These are phyloP conservation scores for Aspergillus sp. DNA, from an alignment of 2,329 filamentous ascomycete species.

Conservation along the genomic window DNA sequence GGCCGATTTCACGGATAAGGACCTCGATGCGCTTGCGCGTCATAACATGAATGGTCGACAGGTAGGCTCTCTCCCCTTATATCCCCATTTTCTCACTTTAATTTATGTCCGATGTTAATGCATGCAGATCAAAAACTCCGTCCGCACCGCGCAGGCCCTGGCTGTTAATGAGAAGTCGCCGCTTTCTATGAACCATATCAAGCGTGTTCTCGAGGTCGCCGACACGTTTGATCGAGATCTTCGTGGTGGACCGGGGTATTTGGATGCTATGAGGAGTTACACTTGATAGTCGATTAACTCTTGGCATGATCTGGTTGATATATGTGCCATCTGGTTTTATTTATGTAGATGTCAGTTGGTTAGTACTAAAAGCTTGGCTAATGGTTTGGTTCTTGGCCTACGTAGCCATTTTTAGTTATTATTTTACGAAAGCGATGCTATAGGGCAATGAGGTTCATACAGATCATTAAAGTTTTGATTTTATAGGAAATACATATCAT, in stretches of 20 bases:
- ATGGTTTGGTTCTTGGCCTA: neutral
- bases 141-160: conserved; percentile 74
- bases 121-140: conserved; percentile 75
- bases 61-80: conserved; percentile 33
- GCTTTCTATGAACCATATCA: conserved; percentile 72
- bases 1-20: conserved; percentile 47
- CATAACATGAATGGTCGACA: conserved; percentile 64
- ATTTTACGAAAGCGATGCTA: neutral
- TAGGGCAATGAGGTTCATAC: too few relatives aligned
- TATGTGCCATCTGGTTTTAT: conserved; percentile 1
- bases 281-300: conserved; percentile 20
- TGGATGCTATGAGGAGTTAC: conserved; percentile 80
- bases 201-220: conserved; percentile 74
- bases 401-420: neutral
- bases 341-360: conserved; percentile 1
- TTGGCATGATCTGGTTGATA: neutral
- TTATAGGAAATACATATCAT: conserved; percentile 6
- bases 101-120: neutral
- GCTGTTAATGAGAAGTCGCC: conserved; percentile 66
- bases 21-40: conserved; percentile 60
- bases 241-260: conserved; percentile 70
- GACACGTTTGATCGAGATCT: conserved; percentile 78
- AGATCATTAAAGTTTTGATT: neutral
- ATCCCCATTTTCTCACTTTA: neutral
- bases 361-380: neutral